Evolutionary conservation across 2,329 filamentous ascomycete genomes (phyloP), one percentile per base, ranked within the genome.

Genomic region (Karstenula rhodostoma): DNA sequence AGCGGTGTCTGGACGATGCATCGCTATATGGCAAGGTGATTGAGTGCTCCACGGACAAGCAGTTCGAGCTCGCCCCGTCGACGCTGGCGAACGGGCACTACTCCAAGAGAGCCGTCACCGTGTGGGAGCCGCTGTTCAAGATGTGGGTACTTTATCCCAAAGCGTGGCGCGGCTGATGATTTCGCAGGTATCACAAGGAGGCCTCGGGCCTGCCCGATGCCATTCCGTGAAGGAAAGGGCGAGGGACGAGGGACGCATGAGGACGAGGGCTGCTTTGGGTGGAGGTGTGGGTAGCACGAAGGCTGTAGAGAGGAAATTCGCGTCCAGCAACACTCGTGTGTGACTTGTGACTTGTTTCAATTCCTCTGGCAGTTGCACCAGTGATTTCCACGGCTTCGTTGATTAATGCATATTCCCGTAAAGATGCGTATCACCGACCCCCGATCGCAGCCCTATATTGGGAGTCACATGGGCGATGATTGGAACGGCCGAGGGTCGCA

Each of bases 41-140:
- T 9, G 83, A 85, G 62, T 79, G 78, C 50, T 82, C 80, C 0
- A 78, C 72, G 1, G 75, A 83, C 19, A 77, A 80, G 50, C 70
- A 78, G 35, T 73, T 80, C 49, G 76, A 74, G 64, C 73, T 80
- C 47, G 68, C 73, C 5, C 60, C 72, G 44, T 76, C 80, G 10
- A 72, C 75, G 46, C 73, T 75, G 23, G 74, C 33, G 17, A 83
- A 84, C 62, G 82, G 82, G 0, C 65, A 55, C 15, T 69, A 78
- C 15, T 82, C 81, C 2, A 74, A 76, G 64, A 73, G 81, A n/a
- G 78, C 80, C 0, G 73, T 78, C 2, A 81, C 80, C 0, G 81
- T 84, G 1, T 84, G 81, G 79, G 82, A 85, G 51, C 81, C 82
- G 13, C 66, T 83, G 22, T 85, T 84, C 64, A 76, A 77, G 57